A percentile compares a stretch with the other conserved stretches of the same genome.
Evolutionary conservation across 768 basidiomycete species (phyloP).

Genomic region (Nidularia pulvinata): DNA sequence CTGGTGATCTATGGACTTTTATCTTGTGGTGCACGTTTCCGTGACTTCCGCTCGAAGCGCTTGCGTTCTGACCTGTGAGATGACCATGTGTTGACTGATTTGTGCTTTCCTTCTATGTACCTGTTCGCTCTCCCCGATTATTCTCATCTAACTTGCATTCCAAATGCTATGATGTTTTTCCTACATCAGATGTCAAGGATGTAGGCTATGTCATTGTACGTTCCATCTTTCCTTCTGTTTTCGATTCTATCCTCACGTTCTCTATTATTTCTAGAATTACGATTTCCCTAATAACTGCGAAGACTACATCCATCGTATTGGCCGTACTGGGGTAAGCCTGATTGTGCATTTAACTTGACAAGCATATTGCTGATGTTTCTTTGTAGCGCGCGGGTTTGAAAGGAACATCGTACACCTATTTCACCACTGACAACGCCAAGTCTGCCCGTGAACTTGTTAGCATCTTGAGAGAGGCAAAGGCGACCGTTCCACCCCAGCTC

Average conservation of each 20-base stretch:
- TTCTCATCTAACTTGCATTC: too few relatives aligned
- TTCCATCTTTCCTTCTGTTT: slow-evolving; percentile 12
- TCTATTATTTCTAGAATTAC: slow-evolving; percentile 65
- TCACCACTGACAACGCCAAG: slow-evolving; percentile 96
- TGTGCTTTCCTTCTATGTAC: slow-evolving; percentile 23
- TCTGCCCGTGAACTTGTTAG: slow-evolving; percentile 88
- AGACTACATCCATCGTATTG: slow-evolving; percentile 99
- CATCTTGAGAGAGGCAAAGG: slow-evolving; percentile 88
- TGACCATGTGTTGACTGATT: slow-evolving; percentile 44
- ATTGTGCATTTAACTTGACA: not conserved
- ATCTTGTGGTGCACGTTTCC: slow-evolving; percentile 19
- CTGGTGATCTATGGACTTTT: slow-evolving; percentile 27
- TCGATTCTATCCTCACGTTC: not conserved
- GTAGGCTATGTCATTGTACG: slow-evolving; percentile 95
- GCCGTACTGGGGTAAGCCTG: slow-evolving; percentile 83
- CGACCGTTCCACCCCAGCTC: slow-evolving; percentile 82
- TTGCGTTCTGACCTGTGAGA: slow-evolving; percentile 34
- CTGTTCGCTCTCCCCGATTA: too few relatives aligned
- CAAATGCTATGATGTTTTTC: too few relatives aligned
- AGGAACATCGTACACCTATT: slow-evolving; percentile 94
- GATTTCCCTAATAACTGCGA: slow-evolving; percentile 99
- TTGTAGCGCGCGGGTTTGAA: slow-evolving; percentile 86
- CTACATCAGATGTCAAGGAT: slow-evolving; percentile 90
- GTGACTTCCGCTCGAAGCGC: slow-evolving; percentile 39
- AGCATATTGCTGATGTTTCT: slow-evolving; percentile 10